Conservation (phyloP, 1,284 basidiomycete species). For the Cystobasidium pallidum region DNA sequence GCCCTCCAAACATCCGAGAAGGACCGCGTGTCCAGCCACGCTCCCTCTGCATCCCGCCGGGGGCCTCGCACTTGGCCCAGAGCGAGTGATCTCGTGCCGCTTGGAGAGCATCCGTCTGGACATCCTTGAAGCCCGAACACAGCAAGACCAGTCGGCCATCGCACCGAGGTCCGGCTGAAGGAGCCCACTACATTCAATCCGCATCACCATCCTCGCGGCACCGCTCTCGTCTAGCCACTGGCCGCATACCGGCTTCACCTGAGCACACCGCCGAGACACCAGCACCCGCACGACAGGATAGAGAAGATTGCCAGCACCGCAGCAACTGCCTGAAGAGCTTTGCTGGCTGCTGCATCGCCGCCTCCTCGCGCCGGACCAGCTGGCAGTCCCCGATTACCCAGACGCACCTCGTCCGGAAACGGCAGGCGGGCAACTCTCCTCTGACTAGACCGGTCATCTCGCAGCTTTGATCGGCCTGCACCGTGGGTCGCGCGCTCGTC, state of each 20-base stretch:
- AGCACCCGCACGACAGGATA: background rate
- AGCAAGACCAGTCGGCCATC: background rate
- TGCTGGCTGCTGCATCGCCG: background rate
- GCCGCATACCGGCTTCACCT: no score
- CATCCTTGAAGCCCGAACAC: background rate
- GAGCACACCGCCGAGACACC: background rate
- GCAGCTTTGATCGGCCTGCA: no score
- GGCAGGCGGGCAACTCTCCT: conserved; percentile 4
- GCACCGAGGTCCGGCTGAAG: background rate
- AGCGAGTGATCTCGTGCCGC: no score
- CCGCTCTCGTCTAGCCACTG: no score
- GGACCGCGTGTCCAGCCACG: no score
- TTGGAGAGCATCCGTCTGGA: no score
- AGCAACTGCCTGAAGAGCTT: background rate
- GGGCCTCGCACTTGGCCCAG: no score
- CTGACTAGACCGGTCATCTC: no score
- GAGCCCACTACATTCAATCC: no score
- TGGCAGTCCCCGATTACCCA: conserved; percentile 1
- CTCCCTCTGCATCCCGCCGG: conserved; percentile 3
- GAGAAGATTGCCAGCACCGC: background rate
- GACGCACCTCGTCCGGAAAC: conserved; percentile 18
- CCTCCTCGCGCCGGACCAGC: background rate
- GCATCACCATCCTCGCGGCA: no score
- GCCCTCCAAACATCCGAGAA: conserved; percentile 9
- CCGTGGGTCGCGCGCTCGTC: no score